A percentile compares a stretch with the other conserved stretches of the same genome.
Evolutionary conservation across 148 eudicot genomes (phyloP).

Genomic region (Camellia granthamiana): DNA sequence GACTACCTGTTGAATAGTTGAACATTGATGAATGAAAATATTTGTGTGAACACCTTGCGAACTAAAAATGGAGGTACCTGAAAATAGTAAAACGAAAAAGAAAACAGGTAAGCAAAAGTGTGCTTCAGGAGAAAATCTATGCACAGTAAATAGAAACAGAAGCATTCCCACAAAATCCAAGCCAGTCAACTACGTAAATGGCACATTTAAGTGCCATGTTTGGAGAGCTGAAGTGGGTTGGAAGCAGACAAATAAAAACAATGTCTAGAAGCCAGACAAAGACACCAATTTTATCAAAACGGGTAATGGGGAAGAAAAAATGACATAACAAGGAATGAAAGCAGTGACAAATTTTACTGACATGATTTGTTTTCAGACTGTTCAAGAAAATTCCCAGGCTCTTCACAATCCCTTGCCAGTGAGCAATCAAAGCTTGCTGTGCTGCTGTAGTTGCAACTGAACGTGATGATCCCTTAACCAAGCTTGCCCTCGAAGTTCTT

Average conservation of each 20-base stretch:
- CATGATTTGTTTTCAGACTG: conserved; percentile 81
- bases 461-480: conserved; percentile 90
- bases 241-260: not conserved
- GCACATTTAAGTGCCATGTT: too few relatives aligned
- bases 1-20: conserved; percentile 92
- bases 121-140: too few relatives aligned
- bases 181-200: too few relatives aligned
- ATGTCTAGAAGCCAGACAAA: not conserved
- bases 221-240: too few relatives aligned
- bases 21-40: conserved; percentile 98
- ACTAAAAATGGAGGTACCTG: conserved; percentile 95
- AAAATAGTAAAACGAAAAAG: conserved; percentile 15
- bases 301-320: conserved; percentile 1
- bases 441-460: conserved; percentile 77
- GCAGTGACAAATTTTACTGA: conserved; percentile 31
- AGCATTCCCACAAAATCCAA: too few relatives aligned
- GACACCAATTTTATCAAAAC: not conserved
- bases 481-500: conserved; percentile 94
- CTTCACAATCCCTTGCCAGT: conserved; percentile 97
- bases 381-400: conserved; percentile 74
- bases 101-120: not conserved
- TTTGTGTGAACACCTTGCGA: conserved; percentile 91
- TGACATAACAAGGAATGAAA: not conserved
- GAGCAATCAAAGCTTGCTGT: conserved; percentile 92
- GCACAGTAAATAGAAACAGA: too few relatives aligned